Percentiles rank a stretch among this genome's conserved stretches.
Evolutionary conservation across 2,329 filamentous ascomycete species (phyloP).

Genomic region (Scedosporium minutisporum): DNA sequence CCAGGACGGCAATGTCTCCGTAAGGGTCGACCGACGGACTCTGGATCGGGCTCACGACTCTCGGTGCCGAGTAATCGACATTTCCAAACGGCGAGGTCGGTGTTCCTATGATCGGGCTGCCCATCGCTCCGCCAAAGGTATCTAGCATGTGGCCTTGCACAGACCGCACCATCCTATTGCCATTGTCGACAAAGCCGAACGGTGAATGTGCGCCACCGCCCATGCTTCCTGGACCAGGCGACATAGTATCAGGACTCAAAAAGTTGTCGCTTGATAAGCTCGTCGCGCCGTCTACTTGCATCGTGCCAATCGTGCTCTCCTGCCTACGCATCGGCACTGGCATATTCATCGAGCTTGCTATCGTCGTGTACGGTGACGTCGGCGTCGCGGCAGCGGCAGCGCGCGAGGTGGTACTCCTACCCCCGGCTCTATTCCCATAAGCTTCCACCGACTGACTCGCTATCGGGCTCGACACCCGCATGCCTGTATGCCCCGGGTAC

Average conservation of each 20-base stretch:
- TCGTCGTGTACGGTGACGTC: background rate
- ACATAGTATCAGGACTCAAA: background rate
- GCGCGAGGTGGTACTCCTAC: background rate
- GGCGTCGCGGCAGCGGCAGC: background rate
- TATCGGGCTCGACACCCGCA: constrained; percentile 5
- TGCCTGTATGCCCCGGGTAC: background rate
- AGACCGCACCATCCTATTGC: background rate
- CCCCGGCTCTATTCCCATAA: background rate
- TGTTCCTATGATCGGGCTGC: constrained; percentile 2
- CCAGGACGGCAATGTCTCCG: background rate
- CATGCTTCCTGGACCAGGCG: background rate
- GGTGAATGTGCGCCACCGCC: background rate
- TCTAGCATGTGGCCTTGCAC: constrained; percentile 2
- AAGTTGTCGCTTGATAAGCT: background rate
- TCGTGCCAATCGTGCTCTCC: background rate
- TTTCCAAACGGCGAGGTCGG: constrained; percentile 6
- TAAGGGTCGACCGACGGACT: constrained; percentile 1
- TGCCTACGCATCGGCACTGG: background rate
- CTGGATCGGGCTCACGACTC: constrained; percentile 4
- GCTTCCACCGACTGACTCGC: constrained; percentile 1
- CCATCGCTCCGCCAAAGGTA: background rate
- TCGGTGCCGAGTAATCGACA: constrained; percentile 3
- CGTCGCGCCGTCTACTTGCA: background rate
- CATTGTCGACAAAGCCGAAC: background rate
- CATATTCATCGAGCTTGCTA: constrained; percentile 1